These are phyloP conservation scores for Schwanniomyces etchellsii DNA, from an alignment of 1,139 yeast species.

Conservation along the genomic window DNA sequence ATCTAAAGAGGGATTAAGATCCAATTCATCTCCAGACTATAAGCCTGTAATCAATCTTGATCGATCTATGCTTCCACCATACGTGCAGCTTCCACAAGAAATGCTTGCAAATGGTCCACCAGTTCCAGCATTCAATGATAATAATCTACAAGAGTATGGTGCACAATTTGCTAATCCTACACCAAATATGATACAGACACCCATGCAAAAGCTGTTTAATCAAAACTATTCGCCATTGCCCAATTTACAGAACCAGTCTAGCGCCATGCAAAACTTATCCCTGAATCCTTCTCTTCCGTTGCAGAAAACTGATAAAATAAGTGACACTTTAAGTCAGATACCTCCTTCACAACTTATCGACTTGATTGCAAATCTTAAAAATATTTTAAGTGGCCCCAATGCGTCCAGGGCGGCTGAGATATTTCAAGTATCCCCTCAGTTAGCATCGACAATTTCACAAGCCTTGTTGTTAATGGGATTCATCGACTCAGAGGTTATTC, in stretches of 20 bases:
- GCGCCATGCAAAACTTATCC: constrained; percentile 1
- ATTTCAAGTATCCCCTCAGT: constrained; percentile 49
- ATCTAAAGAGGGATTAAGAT: constrained; percentile 55
- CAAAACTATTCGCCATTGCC: constrained; percentile 4
- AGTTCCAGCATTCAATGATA: constrained; percentile 4
- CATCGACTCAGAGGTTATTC: constrained; percentile 58
- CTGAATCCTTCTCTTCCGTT: constrained; percentile 39
- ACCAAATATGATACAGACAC: constrained; percentile 2
- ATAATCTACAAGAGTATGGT: not conserved
- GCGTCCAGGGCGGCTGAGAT: constrained; percentile 47
- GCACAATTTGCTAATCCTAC: constrained; percentile 4
- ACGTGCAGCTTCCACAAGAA: constrained; percentile 51
- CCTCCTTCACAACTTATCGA: constrained; percentile 70
- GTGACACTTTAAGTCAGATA: constrained; percentile 50
- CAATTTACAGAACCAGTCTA: constrained; percentile 2
- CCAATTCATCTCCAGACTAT: constrained; percentile 23
- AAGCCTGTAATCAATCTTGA: constrained; percentile 39
- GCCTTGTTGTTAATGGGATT: constrained; percentile 74
- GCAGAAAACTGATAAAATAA: constrained; percentile 46
- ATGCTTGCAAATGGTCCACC: constrained; percentile 22
- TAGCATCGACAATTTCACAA: constrained; percentile 65
- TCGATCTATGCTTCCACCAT: constrained; percentile 42
- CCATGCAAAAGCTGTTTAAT: constrained; percentile 7
- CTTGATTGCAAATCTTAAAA: constrained; percentile 58
- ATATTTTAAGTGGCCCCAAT: constrained; percentile 43